A percentile compares a stretch with the other conserved stretches of the same genome.
These are phyloP conservation scores for Aspergillus affinis DNA, from an alignment of 495 filamentous ascomycete species.

Conservation along the genomic window DNA sequence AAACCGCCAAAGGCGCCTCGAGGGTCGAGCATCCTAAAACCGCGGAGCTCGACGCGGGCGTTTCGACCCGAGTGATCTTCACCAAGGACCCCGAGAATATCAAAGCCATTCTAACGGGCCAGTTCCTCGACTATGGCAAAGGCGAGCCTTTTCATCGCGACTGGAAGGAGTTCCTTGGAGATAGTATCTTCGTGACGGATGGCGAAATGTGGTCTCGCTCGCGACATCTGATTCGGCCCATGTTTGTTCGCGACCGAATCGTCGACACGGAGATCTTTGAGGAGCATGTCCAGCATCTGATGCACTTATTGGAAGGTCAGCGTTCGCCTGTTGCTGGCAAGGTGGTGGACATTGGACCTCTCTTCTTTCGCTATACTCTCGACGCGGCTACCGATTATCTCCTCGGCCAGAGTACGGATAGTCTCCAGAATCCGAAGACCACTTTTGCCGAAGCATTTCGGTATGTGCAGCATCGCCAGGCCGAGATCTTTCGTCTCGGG, in stretches of 20 bases:
- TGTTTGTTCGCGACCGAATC: constrained; percentile 80
- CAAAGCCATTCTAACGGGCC: constrained; percentile 80
- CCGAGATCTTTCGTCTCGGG: constrained; percentile 56
- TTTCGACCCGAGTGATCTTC: constrained; percentile 56
- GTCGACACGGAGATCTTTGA: constrained; percentile 80
- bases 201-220: constrained; percentile 71
- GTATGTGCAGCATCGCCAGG: constrained; percentile 70
- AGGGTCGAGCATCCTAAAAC: constrained; percentile 47
- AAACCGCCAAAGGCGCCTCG: constrained; percentile 29
- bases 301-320: constrained; percentile 57
- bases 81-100: constrained; percentile 66
- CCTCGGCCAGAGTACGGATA: constrained; percentile 73
- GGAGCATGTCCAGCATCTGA: constrained; percentile 66
- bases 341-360: constrained; percentile 63
- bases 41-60: constrained; percentile 55
- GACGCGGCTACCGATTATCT: constrained; percentile 85
- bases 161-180: constrained; percentile 73
- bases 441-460: constrained; percentile 72
- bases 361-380: constrained; percentile 80
- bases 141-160: constrained; percentile 66
- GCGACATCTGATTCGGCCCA: constrained; percentile 75
- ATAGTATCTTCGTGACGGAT: constrained; percentile 79
- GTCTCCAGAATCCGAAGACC: constrained; percentile 54
- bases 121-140: constrained; percentile 68
- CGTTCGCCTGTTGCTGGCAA: constrained; percentile 39